phyloP scores from a whole-genome alignment of 495 filamentous ascomycete species.

The Hypomontagnella monticulosa region DNA sequence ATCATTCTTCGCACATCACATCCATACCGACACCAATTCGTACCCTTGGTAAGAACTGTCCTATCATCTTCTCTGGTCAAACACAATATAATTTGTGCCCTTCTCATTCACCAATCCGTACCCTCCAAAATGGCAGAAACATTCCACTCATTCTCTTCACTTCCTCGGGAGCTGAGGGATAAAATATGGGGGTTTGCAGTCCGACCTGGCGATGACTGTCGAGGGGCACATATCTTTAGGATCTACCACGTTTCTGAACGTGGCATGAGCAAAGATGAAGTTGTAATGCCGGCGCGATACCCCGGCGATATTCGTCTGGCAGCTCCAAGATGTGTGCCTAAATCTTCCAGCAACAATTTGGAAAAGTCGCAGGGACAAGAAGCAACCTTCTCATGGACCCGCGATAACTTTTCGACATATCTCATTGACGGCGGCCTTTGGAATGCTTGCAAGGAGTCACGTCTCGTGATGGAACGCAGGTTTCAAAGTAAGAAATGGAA shows the following conservation, averaged over 20 bases:
- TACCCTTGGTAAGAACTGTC: no score
- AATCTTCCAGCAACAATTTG: no score
- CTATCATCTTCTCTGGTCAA: no score
- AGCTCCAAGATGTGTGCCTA: no score
- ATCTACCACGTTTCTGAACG: background rate
- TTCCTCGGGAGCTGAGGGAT: slow-evolving; percentile 1
- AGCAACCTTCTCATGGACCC: background rate
- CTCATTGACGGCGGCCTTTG: background rate
- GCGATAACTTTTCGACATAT: background rate
- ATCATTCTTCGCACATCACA: no score
- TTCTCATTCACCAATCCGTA: no score
- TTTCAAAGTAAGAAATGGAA: background rate
- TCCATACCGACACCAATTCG: no score
- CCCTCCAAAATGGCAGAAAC: background rate
- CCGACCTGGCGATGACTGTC: background rate
- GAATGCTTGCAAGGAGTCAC: background rate
- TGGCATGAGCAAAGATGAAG: no score
- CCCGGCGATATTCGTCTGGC: no score
- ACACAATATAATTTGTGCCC: no score
- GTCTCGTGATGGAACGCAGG: background rate
- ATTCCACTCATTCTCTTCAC: background rate
- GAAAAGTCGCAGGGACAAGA: no score
- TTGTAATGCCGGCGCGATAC: no score
- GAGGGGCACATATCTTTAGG: background rate
- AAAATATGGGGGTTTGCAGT: background rate